Conservation (phyloP, 2,329 filamentous ascomycete species). For the Sclerotinia nivalis region DNA sequence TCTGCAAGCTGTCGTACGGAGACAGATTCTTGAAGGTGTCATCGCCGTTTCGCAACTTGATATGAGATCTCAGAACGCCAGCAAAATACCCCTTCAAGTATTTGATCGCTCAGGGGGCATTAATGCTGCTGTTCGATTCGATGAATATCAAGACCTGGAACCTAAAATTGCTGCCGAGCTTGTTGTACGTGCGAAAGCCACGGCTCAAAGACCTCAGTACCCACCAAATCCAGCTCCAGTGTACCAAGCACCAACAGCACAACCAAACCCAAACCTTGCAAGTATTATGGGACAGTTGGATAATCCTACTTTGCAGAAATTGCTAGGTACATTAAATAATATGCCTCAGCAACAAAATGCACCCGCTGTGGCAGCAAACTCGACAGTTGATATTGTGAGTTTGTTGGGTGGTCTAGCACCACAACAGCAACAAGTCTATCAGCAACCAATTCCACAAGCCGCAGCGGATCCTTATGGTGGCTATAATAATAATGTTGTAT, state of each 20-base stretch:
- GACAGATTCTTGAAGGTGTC: conserved; percentile 86
- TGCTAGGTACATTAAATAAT: conserved; percentile 59
- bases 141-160: conserved; percentile 84
- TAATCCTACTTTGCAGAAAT: conserved; percentile 66
- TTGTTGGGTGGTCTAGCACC: conserved; percentile 39
- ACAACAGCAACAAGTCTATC: conserved; percentile 28
- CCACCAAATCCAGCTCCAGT: conserved; percentile 29
- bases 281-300: conserved; percentile 69
- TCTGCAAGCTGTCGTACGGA: conserved; percentile 75
- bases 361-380: conserved; percentile 40
- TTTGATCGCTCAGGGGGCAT: conserved; percentile 79
- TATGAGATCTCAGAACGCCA: conserved; percentile 64
- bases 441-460: conserved; percentile 33
- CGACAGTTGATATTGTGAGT: conserved; percentile 40
- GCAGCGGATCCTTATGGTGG: conserved; percentile 22
- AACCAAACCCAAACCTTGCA: conserved; percentile 54
- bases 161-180: conserved; percentile 78
- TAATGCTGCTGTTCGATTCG: conserved; percentile 72
- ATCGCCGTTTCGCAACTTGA: conserved; percentile 80
- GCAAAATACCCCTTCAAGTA: conserved; percentile 78
- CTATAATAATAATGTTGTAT: conserved; percentile 9
- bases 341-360: conserved; percentile 34
- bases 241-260: conserved; percentile 43
- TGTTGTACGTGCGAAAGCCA: conserved; percentile 68
- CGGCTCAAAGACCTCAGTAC: conserved; percentile 42